Base-by-base conservation (phyloP, 2,329 filamentous ascomycete genomes). In the Botrytis deweyae region DNA sequence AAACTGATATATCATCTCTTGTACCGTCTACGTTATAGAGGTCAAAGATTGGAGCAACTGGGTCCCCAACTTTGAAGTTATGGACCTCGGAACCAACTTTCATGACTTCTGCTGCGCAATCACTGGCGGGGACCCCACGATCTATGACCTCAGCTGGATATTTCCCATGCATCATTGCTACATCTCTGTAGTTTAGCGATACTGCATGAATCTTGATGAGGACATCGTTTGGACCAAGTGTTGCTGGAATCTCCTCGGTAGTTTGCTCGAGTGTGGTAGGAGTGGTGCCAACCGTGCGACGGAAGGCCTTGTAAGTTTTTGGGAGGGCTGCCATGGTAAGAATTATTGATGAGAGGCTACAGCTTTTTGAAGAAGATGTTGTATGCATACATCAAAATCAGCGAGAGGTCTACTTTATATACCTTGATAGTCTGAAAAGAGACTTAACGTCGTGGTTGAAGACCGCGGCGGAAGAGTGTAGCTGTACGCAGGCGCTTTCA, bases 1-100 rank as follows among this genome's bases (percentile, higher is more conserved):
- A 5, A 12, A 5, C 0, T 25, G 8, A 4, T 25, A 0, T 1
- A 3, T 52, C 22, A 52, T 52, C 22, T 25, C 10, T 25, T 3
- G 46, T 25, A 25, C 46, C 4, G 22, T 52, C 46, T 9, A 52
- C 12, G 3, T 52, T 52, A 52, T 25, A 2, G 46, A 5, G 12
- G 46, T 52, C 46, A 12, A 52, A 12, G 22, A 52, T 52, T 12
- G 46, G 46, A 52, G 46, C 46, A 52, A 52, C 46, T 52, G 1
- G 46, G 10, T 52, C 46, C 10, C 46, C 46, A 52, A 52, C 9
- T 52, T 52, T 52, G 46, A 52, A 52, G 46, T 52, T 10, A 25
- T 52, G 22, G 22, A 52, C 46, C 22, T 52, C 22, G 4, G 46
- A 25, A 25, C 22, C 46, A 52, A 52, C 46, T 12, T 52, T 52